Percentiles rank a stretch among this genome's conserved stretches.
phyloP scores from a whole-genome alignment of 176 grass and related monocot species.

The Chloris gayana region DNA sequence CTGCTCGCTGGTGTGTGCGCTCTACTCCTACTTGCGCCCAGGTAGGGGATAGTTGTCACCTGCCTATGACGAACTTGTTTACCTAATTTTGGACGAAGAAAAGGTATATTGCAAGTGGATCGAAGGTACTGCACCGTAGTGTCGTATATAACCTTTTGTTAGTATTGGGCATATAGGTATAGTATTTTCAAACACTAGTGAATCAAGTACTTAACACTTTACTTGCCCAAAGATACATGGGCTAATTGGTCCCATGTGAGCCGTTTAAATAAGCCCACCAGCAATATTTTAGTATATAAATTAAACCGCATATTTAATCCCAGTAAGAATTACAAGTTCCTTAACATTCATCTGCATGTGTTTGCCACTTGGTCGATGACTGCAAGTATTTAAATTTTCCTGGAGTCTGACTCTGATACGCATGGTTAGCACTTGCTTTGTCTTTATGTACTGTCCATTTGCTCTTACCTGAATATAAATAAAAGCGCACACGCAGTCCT shows the following conservation, averaged over 20 bases:
- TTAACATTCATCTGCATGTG: neutral
- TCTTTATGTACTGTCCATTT: neutral
- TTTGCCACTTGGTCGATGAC: neutral
- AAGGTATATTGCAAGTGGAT: neutral
- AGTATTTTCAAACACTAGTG: neutral
- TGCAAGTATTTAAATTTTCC: neutral
- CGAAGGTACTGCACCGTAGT: neutral
- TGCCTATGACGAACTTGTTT: neutral
- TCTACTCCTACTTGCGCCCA: neutral
- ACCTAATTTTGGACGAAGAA: neutral
- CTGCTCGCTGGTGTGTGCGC: neutral
- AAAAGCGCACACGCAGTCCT: neutral
- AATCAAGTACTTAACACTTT: neutral
- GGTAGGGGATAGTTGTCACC: neutral
- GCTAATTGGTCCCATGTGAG: neutral
- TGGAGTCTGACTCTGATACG: slow-evolving; percentile 5
- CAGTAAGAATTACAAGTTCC: neutral
- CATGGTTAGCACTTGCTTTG: neutral
- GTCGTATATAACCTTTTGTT: neutral
- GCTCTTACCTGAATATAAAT: slow-evolving; percentile 23
- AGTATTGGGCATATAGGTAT: neutral
- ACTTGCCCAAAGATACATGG: neutral
- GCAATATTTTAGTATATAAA: slow-evolving; percentile 10
- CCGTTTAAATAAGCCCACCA: neutral
- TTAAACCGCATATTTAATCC: neutral